Conservation (phyloP, 2,329 filamentous ascomycete genomes). For the Colletotrichum cuscutae region DNA sequence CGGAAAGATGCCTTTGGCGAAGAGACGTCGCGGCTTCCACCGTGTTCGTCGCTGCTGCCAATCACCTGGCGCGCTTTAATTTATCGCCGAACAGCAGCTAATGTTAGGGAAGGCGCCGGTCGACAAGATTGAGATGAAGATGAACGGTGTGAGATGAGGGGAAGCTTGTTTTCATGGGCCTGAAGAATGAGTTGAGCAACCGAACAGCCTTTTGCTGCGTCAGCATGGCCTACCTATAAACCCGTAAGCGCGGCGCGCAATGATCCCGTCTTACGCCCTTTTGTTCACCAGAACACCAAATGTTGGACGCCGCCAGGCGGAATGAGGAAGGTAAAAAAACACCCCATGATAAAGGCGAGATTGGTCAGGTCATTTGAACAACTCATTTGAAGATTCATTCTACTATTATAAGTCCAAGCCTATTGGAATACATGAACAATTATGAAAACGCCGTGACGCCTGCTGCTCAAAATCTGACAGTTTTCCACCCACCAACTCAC, state of each 20-base stretch:
- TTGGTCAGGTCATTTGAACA: background rate
- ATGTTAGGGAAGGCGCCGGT: background rate
- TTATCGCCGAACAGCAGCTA: background rate
- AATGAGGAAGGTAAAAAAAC: slow-evolving; percentile 2
- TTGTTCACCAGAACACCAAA: background rate
- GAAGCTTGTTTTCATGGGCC: background rate
- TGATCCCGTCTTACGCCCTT: background rate
- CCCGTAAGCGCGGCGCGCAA: background rate
- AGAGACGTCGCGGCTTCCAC: background rate
- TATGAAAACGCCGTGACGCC: background rate
- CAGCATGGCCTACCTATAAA: slow-evolving; percentile 11
- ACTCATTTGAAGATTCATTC: background rate
- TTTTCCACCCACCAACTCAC: background rate
- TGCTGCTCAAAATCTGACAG: background rate
- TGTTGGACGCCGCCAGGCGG: background rate
- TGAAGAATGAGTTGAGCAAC: background rate
- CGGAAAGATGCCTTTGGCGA: background rate
- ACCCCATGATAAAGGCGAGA: background rate
- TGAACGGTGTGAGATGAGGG: background rate
- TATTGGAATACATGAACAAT: background rate
- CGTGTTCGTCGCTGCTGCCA: background rate
- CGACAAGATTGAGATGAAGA: background rate
- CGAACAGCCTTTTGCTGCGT: background rate
- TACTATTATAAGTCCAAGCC: background rate
- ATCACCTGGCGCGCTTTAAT: background rate